Evolutionary conservation across 1,284 basidiomycete genomes (phyloP).

Genomic region (Volvariella surrecta): DNA sequence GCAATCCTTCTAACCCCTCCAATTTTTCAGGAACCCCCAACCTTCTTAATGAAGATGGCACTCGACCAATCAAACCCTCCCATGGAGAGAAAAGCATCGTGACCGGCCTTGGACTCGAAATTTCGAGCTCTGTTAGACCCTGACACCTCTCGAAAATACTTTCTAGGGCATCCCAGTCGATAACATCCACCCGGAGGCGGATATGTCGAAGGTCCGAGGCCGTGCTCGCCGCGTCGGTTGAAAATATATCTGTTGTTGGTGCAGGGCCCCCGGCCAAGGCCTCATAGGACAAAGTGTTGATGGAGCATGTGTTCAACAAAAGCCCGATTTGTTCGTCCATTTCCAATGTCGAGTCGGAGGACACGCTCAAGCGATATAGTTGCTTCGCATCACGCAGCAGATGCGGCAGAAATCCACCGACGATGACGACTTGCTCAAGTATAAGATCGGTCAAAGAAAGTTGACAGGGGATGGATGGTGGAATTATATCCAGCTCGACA

Average conservation of each 20-base stretch:
- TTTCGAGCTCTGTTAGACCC: constrained; percentile 29
- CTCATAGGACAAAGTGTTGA: constrained; percentile 27
- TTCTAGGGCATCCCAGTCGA: constrained; percentile 26
- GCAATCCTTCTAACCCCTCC: too few species aligned
- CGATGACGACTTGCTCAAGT: constrained; percentile 35
- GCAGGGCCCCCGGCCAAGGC: constrained; percentile 17
- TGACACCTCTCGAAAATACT: constrained; percentile 25
- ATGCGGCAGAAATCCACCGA: constrained; percentile 29
- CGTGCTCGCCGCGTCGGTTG: constrained; percentile 9
- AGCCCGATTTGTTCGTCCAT: constrained; percentile 30
- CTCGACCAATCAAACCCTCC: constrained; percentile 24
- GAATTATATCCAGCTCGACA: constrained; percentile 34
- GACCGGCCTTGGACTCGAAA: constrained; percentile 17
- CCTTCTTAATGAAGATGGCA: background rate
- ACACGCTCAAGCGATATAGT: constrained; percentile 27
- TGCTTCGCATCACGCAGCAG: constrained; percentile 26
- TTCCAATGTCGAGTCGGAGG: constrained; percentile 21
- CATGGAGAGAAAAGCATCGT: constrained; percentile 21
- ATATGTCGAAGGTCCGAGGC: constrained; percentile 22
- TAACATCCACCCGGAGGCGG: constrained; percentile 27
- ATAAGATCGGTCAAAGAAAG: constrained; percentile 27
- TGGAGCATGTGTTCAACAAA: constrained; percentile 25
- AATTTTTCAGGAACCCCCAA: background rate
- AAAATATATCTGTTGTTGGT: constrained; percentile 18
- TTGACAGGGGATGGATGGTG: constrained; percentile 23